phyloP scores from a whole-genome alignment of 306 rosid species.

The Trifolium fragiferum region DNA sequence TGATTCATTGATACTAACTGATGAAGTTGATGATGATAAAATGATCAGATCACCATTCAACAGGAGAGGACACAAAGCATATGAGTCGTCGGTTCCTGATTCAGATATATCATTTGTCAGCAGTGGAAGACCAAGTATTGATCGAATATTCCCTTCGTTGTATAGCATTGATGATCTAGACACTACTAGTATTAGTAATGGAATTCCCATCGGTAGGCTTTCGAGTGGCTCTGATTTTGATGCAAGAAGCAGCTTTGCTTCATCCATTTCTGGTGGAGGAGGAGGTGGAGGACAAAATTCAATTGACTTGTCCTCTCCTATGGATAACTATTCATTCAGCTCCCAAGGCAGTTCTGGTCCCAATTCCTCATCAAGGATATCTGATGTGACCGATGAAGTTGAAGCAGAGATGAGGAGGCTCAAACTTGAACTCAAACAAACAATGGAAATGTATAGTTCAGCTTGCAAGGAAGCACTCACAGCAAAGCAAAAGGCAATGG shows the following conservation, averaged over 20 bases:
- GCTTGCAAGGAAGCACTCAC: conserved; percentile 82
- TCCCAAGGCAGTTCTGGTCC: conserved; percentile 40
- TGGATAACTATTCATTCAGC: conserved; percentile 33
- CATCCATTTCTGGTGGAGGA: conserved; percentile 43
- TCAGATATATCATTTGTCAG: conserved; percentile 80
- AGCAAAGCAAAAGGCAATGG: conserved; percentile 73
- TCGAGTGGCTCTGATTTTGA: conserved; percentile 63
- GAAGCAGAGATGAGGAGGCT: conserved; percentile 91
- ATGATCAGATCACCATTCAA: conserved; percentile 70
- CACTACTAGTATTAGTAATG: not conserved
- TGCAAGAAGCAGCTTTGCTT: conserved; percentile 45
- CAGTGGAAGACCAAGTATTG: conserved; percentile 60
- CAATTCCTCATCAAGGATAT: conserved; percentile 25
- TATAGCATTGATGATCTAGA: conserved; percentile 40
- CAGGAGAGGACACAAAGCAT: conserved; percentile 46
- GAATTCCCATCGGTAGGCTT: conserved; percentile 16
- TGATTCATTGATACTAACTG: not conserved
- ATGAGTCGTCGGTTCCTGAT: conserved; percentile 50
- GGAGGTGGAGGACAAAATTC: conserved; percentile 35
- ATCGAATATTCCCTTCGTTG: conserved; percentile 47
- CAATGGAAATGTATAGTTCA: conserved; percentile 84
- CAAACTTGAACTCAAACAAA: conserved; percentile 81
- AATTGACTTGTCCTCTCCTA: conserved; percentile 37
- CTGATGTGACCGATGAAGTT: conserved; percentile 53
- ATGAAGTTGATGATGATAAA: not conserved